These are phyloP conservation scores for Fraxinus sp. DNA, from an alignment of 305 asterid species.

Conservation along the genomic window DNA sequence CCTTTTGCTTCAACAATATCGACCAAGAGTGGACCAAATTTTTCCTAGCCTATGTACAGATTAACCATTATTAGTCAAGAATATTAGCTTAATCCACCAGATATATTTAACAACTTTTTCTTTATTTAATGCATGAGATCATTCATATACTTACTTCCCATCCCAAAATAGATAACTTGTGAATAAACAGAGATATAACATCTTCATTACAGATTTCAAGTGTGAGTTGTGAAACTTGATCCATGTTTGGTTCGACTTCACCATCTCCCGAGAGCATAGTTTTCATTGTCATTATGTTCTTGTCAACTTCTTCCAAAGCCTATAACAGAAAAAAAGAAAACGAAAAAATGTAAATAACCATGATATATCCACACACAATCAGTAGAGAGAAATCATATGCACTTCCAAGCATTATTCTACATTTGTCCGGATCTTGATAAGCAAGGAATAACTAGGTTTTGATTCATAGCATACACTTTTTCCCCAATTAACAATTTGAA, in stretches of 20 bases:
- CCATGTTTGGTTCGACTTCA: conserved; percentile 80
- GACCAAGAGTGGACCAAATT: conserved; percentile 90
- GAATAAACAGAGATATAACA: conserved; percentile 79
- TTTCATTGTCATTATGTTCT: conserved; percentile 75
- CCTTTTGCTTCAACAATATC: conserved; percentile 85
- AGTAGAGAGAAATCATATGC: conserved; percentile 18
- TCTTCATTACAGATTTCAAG: conserved; percentile 82
- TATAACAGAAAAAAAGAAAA: conserved; percentile 25
- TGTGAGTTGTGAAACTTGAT: conserved; percentile 73
- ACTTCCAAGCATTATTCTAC: conserved; percentile 6
- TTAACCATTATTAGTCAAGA: conserved; percentile 29
- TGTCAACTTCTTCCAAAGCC: conserved; percentile 99
- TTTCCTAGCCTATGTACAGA: conserved; percentile 71
- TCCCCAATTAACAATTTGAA: neutral
- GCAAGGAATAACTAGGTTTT: neutral
- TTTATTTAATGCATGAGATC: conserved; percentile 7
- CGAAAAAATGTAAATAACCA: conserved; percentile 5
- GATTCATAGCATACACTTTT: neutral
- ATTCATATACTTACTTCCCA: conserved; percentile 79
- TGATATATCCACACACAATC: conserved; percentile 18
- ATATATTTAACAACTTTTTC: conserved; percentile 18
- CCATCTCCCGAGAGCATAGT: conserved; percentile 90
- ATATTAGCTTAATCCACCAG: conserved; percentile 11
- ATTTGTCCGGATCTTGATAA: neutral
- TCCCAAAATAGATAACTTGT: conserved; percentile 78